Evolutionary conservation across 352 stramenopile genomes (phyloP), one percentile per base, ranked within the genome.

Genomic region (Phytophthora podocarpi): DNA sequence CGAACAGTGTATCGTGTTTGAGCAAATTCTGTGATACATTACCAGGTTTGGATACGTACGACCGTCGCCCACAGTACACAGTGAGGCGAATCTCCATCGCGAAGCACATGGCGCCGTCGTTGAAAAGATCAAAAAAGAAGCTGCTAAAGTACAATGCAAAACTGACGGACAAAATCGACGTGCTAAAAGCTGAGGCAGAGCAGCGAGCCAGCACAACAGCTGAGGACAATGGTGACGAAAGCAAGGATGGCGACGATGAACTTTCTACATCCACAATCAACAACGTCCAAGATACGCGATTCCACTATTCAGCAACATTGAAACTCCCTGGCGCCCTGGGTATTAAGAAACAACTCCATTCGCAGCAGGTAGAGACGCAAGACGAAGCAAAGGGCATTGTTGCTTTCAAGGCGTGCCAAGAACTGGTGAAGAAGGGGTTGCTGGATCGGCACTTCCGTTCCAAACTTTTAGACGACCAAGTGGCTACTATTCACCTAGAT

Each of bases 21-120:
- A 93, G 80, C 57, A 77, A 79, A 15, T 92, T 96, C 27, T 96
- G 85, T 65, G 78, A 93, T 45, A 91, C 87, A 0, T 64, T 96
- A 9, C 87, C 87, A 34, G 85, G 85, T 0, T 66, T 94, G 26
- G 82, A 93, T 42, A 96, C 86, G 24, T 94, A 91, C 51, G 87
- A 96, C 46, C 80, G 80, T 24, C 85, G 81, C 2, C 72, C 85
- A 11, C 77, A 93, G 51, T 96, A 96, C 43, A 76, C 74, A 12
- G 72, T 94, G 27, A 89, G 82, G 59, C 81, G 87, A 7, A 82
- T 91, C 21, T 82, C 72, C 18, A 59, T 92, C 15, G 31, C 50
- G 13, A 62, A 58, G 3, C 72, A 55, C 8, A 87, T 91, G 48
- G 73, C 80, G n/a, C 50, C 63, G 6, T 67, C 79, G 1, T 52